Evolutionary conservation across 2,329 filamentous ascomycete species (phyloP).

Genomic region (Bipolaris gigantea): DNA sequence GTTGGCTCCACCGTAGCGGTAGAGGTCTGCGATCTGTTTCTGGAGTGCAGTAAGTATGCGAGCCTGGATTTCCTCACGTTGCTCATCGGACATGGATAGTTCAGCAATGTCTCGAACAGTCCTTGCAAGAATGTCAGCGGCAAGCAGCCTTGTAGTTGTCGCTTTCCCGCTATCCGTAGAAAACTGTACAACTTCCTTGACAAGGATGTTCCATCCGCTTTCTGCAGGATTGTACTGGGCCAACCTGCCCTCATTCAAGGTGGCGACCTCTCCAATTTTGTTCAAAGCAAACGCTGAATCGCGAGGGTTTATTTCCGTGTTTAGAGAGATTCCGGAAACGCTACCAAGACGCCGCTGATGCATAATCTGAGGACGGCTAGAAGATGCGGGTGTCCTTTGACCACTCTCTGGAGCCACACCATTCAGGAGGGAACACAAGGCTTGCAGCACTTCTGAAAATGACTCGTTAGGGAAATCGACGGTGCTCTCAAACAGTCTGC

Average conservation of each 20-base stretch:
- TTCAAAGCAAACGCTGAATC: conserved; percentile 54
- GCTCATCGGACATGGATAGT: conserved; percentile 54
- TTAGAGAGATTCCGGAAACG: conserved; percentile 47
- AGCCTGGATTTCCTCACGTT: conserved; percentile 63
- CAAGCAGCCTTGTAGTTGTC: conserved; percentile 51
- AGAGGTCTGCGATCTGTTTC: conserved; percentile 62
- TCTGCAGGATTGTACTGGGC: conserved; percentile 65
- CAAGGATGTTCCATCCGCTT: conserved; percentile 76
- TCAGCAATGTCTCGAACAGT: conserved; percentile 52
- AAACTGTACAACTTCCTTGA: conserved; percentile 56
- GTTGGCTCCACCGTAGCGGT: conserved; percentile 52
- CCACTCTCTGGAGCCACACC: conserved; percentile 28
- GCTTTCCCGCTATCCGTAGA: conserved; percentile 45
- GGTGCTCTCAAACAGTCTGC: conserved; percentile 87
- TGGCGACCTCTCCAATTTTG: conserved; percentile 51
- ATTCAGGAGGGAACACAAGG: conserved; percentile 71
- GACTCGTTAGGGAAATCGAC: conserved; percentile 82
- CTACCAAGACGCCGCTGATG: conserved; percentile 49
- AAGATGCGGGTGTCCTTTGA: conserved; percentile 26
- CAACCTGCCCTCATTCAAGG: conserved; percentile 60
- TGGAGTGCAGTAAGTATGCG: conserved; percentile 69
- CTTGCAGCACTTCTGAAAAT: conserved; percentile 75
- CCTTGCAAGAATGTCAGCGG: conserved; percentile 54
- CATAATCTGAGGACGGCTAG: conserved; percentile 32
- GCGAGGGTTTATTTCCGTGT: conserved; percentile 45